Base-by-base conservation (phyloP, 1,284 basidiomycete species). In the Cryptococcus sp. region DNA sequence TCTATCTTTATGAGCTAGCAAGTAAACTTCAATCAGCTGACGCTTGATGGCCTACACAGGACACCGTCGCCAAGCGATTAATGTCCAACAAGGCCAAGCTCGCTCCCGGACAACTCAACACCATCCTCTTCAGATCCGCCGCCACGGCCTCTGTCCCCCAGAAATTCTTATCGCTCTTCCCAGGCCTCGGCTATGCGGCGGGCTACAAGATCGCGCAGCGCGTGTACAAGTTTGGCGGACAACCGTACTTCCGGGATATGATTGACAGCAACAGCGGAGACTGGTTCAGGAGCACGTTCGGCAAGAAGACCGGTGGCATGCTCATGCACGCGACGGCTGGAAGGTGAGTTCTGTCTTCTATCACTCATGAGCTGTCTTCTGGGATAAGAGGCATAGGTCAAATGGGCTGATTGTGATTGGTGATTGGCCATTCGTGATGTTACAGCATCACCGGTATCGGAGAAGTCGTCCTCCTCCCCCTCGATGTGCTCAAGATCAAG, bases 401-500 rank as follows among this genome's bases (percentile, higher is more conserved):
- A 19, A 50, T 13, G 20, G 11, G 46, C 54, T 56, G 47, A 56
- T 57, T 25, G 25, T 25, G 25, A 25, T 25, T 25, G 25, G 25
- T 25, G 25, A 25, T 25, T 25, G 25, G 25, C 6, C 3, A 25
- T 16, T 19, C 15, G 6, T 54, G 22, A 48, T 42, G 42, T 19
- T 39, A 20, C 72, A 93, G 90, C 76, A 81, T 94, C 80, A 96
- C 93, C 23, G 93, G 93, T 71, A 97, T 98, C 70, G 94, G 94
- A 72, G 94, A 98, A 85, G 93, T 98, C 61, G 92, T 94, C 22
- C 86, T 99, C 19, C 85, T 99, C 25, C 95, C 95, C 0, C 84
- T 99, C 5, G 95, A 99, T 72, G 94, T 88, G 27, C 87, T 99
- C 73, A 99, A 99, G 81, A 99, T 99, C 81, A 98, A 97, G 83